Base-by-base conservation (phyloP, 345 rosid genomes). In the Nephelium lappaceum region DNA sequence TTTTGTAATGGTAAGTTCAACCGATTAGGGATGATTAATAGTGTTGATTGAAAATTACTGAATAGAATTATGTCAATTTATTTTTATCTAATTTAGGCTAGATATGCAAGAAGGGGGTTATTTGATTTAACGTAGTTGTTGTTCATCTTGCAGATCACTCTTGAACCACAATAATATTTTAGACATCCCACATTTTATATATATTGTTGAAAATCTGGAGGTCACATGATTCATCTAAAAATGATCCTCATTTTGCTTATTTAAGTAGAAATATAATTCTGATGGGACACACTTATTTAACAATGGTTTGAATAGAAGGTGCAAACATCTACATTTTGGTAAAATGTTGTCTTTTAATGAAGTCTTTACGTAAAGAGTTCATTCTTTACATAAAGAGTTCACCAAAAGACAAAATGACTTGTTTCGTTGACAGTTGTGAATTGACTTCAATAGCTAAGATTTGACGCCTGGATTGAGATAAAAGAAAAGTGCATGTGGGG, bases 51-150 rank as follows among this genome's bases (percentile, higher is more conserved):
- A 67, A 47, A 39, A 57, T 36, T 65, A 58, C 60, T 47, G 71
- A 24, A 63, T 72, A 60, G 36, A 77, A 68, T 77, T 42, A 43
- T 75, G 12, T 39, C 25, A 68, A 47, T 45, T 61, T 75, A 25
- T 31, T 42, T 23, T 60, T 38, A 43, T 42, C 41, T 49, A 36
- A 58, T 72, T 3, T 43, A 76, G 66, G 75, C 60, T 18, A 31
- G 64, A 58, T 27, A 24, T 64, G 14, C 71, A 24, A 53, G 39
- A 5, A 25, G 71, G 66, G 55, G 71, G 53, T 24, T 73, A 36
- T 69, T 63, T 51, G 47, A 25, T 41, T 73, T 41, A 38, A 47
- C 36, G 43, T 57, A 55, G 62, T 45, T 15, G 14, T 36, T 65
- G 67, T 19, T n/a, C 63, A 55, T 79, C 36, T 58, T 21, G 8